phyloP scores from a whole-genome alignment of 2,329 filamentous ascomycete genomes.

The Periconia sp. region DNA sequence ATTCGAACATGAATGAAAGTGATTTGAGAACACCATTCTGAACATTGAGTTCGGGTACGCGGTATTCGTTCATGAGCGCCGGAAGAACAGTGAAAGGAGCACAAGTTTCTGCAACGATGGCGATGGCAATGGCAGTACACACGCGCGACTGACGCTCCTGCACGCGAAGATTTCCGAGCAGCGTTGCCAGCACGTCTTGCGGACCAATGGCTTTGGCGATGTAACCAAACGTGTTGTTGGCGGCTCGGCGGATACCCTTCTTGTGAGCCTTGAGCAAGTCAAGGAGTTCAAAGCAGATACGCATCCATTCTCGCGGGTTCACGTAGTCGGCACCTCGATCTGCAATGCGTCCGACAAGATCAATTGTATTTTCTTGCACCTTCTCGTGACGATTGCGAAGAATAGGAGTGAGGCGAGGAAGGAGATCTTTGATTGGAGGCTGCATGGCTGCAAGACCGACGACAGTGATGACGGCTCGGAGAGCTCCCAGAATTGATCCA shows the following conservation, averaged over 20 bases:
- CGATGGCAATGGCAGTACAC: constrained; percentile 97
- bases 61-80: constrained; percentile 98
- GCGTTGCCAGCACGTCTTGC: constrained; percentile 91
- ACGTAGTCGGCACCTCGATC: constrained; percentile 96
- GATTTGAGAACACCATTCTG: constrained; percentile 98
- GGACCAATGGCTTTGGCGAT: constrained; percentile 99
- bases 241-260: constrained; percentile 95
- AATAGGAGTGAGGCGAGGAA: constrained; percentile 95
- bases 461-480: constrained; percentile 95
- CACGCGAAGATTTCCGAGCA: constrained; percentile 94
- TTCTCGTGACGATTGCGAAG: constrained; percentile 98
- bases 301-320: constrained; percentile 98
- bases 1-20: constrained; percentile 95
- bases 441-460: constrained; percentile 99
- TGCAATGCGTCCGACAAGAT: constrained; percentile 95
- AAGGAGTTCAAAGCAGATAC: constrained; percentile 97
- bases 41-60: constrained; percentile 96
- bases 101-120: constrained; percentile 97
- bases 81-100: constrained; percentile 98
- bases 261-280: constrained; percentile 99
- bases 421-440: constrained; percentile 91
- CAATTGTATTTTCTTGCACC: constrained; percentile 98
- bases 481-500: constrained; percentile 90
- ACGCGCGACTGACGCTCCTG: constrained; percentile 98
- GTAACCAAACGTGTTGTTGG: constrained; percentile 99